Percentiles rank a stretch among this genome's conserved stretches.
phyloP scores from a whole-genome alignment of 1,284 basidiomycete genomes.

The Cryptococcus neoformans region DNA sequence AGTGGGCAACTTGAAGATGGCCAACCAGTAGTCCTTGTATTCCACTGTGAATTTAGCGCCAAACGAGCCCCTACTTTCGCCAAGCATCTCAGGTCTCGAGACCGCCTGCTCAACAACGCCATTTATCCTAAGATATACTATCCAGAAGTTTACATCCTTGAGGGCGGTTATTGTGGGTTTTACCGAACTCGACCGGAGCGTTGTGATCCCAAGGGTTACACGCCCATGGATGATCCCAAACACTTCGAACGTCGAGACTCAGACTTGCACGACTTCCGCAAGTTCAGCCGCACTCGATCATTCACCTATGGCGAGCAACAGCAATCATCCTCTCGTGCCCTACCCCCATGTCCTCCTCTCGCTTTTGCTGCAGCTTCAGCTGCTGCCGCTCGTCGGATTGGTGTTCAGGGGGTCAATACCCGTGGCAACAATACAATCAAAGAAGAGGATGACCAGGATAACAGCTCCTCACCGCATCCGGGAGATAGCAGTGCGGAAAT shows the following conservation, averaged over 20 bases:
- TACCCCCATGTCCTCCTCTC: constrained; percentile 34
- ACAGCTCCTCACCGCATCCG: constrained; percentile 24
- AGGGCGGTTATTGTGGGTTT: constrained; percentile 92
- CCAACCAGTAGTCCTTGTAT: constrained; percentile 81
- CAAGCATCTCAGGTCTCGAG: constrained; percentile 84
- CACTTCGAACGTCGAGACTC: constrained; percentile 73
- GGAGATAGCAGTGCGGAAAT: constrained; percentile 12
- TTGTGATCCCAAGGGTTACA: constrained; percentile 79
- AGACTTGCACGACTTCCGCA: constrained; percentile 88
- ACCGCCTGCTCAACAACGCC: constrained; percentile 81
- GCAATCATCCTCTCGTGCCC: constrained; percentile 9
- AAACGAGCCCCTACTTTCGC: constrained; percentile 96
- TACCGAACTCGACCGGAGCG: constrained; percentile 55
- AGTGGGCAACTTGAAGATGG: constrained; percentile 63
- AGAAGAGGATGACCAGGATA: constrained; percentile 37
- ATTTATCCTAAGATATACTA: constrained; percentile 92
- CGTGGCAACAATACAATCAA: constrained; percentile 22
- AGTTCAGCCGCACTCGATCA: constrained; percentile 79
- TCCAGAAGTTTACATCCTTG: constrained; percentile 94
- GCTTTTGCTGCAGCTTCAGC: constrained; percentile 44
- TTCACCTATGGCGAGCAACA: constrained; percentile 74
- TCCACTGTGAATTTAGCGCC: constrained; percentile 97
- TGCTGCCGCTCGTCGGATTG: constrained; percentile 30
- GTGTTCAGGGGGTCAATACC: background rate
- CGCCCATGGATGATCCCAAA: constrained; percentile 90